Base-by-base conservation (phyloP, 2,329 filamentous ascomycete species). In the Talaromyces sp. region DNA sequence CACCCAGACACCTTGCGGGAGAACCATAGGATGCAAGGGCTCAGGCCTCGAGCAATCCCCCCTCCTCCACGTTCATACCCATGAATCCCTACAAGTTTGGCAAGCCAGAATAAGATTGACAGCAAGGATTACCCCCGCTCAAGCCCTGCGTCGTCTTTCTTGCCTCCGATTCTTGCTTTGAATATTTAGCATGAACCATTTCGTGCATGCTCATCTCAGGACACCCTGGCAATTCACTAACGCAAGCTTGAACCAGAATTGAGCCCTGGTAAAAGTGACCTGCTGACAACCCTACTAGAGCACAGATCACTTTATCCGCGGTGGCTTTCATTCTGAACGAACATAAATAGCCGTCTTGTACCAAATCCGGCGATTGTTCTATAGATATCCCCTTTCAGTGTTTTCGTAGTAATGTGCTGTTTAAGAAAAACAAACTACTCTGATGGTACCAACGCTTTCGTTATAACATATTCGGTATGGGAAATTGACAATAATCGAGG, bases 301-400 rank as follows among this genome's bases (percentile, higher is more conserved):
- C 30, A 16, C 17, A 32, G 30, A 29, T 20, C 42, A 9, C 37
- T 32, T 33, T n/a, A 24, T 46, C 47, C 13, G 7, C 40, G 33
- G 33, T 36, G 1, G 10, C 49, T 52, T 47, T 52, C 41, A 44
- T 24, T 51, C 17, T 36, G n/a, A n/a, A n/a, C 36, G 33, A 48
- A 58, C 49, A 50, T n/a, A 10, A 22, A 8, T 19, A 43, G 49
- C 46, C 5, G 4, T 53, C 49, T 36, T 49, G 41, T 11, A 5
- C 44, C 46, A 10, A 11, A 19, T 41, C 51, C 47, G 55, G 49
- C 47, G 35, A 40, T 13, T 16, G n/a, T 41, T 49, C 58, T 56
- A 58, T 56, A 52, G 47, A 58, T 60, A 58, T 48, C 39, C 9
- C 44, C 43, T 58, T 54, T 52, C 52, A 55, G 19, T 8, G 20